These are phyloP conservation scores for Hyaloscypha bicolor DNA, from an alignment of 495 filamentous ascomycete genomes.

Conservation along the genomic window DNA sequence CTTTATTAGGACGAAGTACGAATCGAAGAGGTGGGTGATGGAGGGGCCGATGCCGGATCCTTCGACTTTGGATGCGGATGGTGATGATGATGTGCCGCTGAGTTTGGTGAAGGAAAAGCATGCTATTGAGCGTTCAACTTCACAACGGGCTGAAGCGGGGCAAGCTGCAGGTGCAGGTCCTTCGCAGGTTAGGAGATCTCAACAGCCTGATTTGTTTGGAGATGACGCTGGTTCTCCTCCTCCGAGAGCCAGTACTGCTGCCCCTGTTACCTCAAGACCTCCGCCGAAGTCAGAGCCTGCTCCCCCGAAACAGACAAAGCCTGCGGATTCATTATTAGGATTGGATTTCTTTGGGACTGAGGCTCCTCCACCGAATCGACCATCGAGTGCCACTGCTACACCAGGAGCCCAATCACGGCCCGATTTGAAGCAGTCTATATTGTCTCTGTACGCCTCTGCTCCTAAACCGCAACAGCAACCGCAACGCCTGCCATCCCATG, in stretches of 20 bases:
- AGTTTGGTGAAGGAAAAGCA: constrained; percentile 62
- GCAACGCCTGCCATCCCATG: constrained; percentile 52
- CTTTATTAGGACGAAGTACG: constrained; percentile 98
- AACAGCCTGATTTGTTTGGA: constrained; percentile 53
- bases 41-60: constrained; percentile 94
- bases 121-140: constrained; percentile 44
- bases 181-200: constrained; percentile 46
- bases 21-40: constrained; percentile 98
- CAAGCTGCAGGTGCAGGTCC: constrained; percentile 24
- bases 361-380: constrained; percentile 65
- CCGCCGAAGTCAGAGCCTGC: constrained; percentile 66
- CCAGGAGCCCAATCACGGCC: constrained; percentile 74
- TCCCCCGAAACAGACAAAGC: constrained; percentile 68
- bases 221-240: constrained; percentile 39
- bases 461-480: constrained; percentile 66
- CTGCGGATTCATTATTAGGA: constrained; percentile 84
- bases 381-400: constrained; percentile 70
- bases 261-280: constrained; percentile 65
- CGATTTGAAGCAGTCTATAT: constrained; percentile 94
- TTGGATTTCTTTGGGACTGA: constrained; percentile 88
- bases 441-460: constrained; percentile 90
- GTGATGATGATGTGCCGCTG: constrained; percentile 77
- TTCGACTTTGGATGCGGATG: constrained; percentile 76
- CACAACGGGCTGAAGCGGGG: constrained; percentile 16
- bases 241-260: constrained; percentile 55